Conservation (phyloP, 2,329 filamentous ascomycete genomes). For the Hymenoscyphus salicellus region DNA sequence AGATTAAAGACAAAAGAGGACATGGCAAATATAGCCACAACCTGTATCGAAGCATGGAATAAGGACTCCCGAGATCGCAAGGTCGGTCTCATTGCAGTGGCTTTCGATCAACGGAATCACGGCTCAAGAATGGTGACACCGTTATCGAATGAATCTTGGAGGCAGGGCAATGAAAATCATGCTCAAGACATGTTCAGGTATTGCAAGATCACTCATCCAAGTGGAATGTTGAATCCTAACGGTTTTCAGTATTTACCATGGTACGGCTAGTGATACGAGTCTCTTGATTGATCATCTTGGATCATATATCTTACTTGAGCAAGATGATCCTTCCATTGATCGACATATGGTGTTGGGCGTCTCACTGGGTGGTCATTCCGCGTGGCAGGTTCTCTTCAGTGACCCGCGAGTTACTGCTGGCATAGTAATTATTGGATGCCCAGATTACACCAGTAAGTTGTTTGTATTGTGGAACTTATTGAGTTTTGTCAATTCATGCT, state of each 20-base stretch:
- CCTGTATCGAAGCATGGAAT: constrained; percentile 68
- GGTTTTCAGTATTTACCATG: constrained; percentile 57
- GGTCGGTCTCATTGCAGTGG: constrained; percentile 68
- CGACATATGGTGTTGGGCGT: constrained; percentile 77
- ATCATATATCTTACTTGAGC: constrained; percentile 65
- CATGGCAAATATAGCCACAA: constrained; percentile 74
- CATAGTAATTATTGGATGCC: constrained; percentile 81
- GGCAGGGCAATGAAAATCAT: constrained; percentile 69
- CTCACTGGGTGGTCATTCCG: constrained; percentile 81
- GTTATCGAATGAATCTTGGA: constrained; percentile 72
- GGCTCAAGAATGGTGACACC: constrained; percentile 67
- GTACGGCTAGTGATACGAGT: constrained; percentile 71
- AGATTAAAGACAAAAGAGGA: constrained; percentile 65
- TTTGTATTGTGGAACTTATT: neutral
- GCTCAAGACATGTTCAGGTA: constrained; percentile 82
- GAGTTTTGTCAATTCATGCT: too few species aligned
- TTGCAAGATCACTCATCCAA: neutral
- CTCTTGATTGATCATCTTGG: constrained; percentile 73
- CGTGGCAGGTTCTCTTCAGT: constrained; percentile 77
- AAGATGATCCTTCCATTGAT: constrained; percentile 45
- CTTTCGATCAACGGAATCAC: constrained; percentile 93
- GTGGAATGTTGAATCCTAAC: constrained; percentile 1
- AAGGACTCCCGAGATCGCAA: constrained; percentile 35
- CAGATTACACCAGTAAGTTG: constrained; percentile 70
- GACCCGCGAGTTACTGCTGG: constrained; percentile 77